These are phyloP conservation scores for Adansonia grandidieri DNA, from an alignment of 441 rosid species.

Conservation along the genomic window DNA sequence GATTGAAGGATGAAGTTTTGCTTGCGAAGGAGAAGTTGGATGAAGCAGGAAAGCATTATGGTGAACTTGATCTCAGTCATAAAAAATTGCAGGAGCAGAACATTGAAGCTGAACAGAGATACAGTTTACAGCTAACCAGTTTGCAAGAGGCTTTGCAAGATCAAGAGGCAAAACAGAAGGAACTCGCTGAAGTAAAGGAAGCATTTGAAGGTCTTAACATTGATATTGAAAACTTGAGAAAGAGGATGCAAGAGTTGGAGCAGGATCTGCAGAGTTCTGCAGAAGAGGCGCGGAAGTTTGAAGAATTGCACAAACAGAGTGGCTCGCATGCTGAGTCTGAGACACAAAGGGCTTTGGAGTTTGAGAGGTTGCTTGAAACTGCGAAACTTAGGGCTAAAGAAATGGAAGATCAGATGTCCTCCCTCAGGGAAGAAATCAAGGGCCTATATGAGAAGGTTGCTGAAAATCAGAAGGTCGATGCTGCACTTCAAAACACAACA, in stretches of 20 bases:
- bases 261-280: slow-evolving; percentile 59
- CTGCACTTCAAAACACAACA: slow-evolving; percentile 61
- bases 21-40: slow-evolving; percentile 61
- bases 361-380: slow-evolving; percentile 68
- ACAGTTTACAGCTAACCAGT: slow-evolving; percentile 55
- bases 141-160: slow-evolving; percentile 71
- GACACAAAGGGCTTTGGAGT: slow-evolving; percentile 73
- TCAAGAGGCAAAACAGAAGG: slow-evolving; percentile 75
- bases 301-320: slow-evolving; percentile 82
- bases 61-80: slow-evolving; percentile 64
- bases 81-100: slow-evolving; percentile 73
- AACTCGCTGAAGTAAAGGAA: slow-evolving; percentile 73
- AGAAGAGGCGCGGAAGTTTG: slow-evolving; percentile 70
- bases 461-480: slow-evolving; percentile 74
- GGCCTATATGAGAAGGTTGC: slow-evolving; percentile 62
- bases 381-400: slow-evolving; percentile 62
- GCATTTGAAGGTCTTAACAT: slow-evolving; percentile 67
- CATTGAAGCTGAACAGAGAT: slow-evolving; percentile 68
- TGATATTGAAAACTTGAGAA: slow-evolving; percentile 69
- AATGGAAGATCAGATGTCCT: slow-evolving; percentile 54
- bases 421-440: slow-evolving; percentile 73
- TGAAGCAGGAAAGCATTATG: slow-evolving; percentile 58
- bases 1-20: slow-evolving; percentile 62
- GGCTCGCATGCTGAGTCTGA: slow-evolving; percentile 81
- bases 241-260: slow-evolving; percentile 70